A percentile compares a stretch with the other conserved stretches of the same genome.
Evolutionary conservation across 1,284 basidiomycete species (phyloP).

Genomic region (Marasmius fiardii): DNA sequence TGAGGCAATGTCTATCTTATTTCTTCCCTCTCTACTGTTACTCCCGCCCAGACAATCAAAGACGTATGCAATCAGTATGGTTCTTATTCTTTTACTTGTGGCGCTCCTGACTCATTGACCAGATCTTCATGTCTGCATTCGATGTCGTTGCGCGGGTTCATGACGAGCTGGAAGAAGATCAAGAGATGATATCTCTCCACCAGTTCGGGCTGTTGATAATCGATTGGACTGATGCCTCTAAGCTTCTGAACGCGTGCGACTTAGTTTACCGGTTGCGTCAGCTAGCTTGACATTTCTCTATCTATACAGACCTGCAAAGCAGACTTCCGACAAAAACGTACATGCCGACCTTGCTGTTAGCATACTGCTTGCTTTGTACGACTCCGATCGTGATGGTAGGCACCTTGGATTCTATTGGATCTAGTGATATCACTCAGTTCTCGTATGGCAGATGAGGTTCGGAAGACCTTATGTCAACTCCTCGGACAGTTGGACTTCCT

Average conservation of each 20-base stretch:
- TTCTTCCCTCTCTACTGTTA: conserved; percentile 96
- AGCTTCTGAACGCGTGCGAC: conserved; percentile 42
- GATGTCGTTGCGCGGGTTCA: conserved; percentile 68
- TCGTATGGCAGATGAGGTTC: conserved; percentile 59
- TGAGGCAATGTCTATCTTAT: conserved; percentile 93
- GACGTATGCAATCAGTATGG: conserved; percentile 71
- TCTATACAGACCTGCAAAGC: conserved; percentile 24
- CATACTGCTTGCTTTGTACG: conserved; percentile 64
- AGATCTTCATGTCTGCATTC: conserved; percentile 82
- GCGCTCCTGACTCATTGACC: neutral
- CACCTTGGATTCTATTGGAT: conserved; percentile 1
- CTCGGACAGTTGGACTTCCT: conserved; percentile 79
- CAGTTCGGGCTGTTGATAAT: conserved; percentile 85
- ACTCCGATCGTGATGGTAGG: conserved; percentile 39
- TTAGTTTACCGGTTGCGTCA: conserved; percentile 2
- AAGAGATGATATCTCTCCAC: conserved; percentile 77
- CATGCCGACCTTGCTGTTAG: conserved; percentile 82
- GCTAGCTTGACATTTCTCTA: conserved; percentile 1
- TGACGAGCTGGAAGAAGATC: conserved; percentile 70
- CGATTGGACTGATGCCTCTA: conserved; percentile 93
- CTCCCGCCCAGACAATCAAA: conserved; percentile 79
- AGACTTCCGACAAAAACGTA: conserved; percentile 43
- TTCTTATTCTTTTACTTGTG: conserved; percentile 4
- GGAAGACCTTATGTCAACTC: conserved; percentile 79
- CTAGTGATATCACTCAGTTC: neutral